These are phyloP conservation scores for Yueomyces sinensis DNA, from an alignment of 805 yeast genomes.

Conservation along the genomic window DNA sequence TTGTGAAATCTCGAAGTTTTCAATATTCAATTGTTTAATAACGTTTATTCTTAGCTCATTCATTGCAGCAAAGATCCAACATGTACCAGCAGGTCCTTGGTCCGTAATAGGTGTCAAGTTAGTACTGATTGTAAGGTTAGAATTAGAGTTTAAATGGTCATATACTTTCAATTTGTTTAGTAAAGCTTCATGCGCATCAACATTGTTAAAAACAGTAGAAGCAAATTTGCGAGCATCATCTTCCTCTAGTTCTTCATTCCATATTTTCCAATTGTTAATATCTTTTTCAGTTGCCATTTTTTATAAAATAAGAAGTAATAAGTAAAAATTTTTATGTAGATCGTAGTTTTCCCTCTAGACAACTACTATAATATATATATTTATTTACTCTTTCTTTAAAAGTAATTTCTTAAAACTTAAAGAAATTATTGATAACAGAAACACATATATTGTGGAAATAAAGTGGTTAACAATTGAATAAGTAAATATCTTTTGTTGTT, in stretches of 20 bases:
- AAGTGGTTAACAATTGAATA: too few species aligned
- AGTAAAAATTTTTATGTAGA: too few species aligned
- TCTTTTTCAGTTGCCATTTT: too few species aligned
- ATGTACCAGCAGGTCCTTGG: constrained; percentile 67
- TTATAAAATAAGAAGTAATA: too few species aligned
- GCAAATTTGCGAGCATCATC: constrained; percentile 25
- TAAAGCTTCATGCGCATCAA: constrained; percentile 23
- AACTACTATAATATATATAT: too few species aligned
- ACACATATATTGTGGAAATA: too few species aligned
- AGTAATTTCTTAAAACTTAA: too few species aligned
- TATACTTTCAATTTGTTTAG: constrained; percentile 16
- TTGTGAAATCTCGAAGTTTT: constrained; percentile 64
- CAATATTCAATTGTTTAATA: constrained; percentile 47
- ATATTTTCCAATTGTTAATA: too few species aligned
- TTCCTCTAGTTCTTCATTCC: constrained; percentile 16
- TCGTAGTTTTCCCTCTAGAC: too few species aligned
- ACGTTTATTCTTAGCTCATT: constrained; percentile 56
- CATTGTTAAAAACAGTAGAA: constrained; percentile 23
- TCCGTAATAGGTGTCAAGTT: constrained; percentile 45
- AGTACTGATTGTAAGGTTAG: constrained; percentile 27
- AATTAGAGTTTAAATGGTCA: constrained; percentile 13
- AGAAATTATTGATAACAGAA: too few species aligned
- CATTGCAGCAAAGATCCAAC: constrained; percentile 83
- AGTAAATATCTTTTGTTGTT: too few species aligned
- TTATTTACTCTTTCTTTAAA: too few species aligned